Percentiles rank a stretch among this genome's conserved stretches.
Conservation (phyloP, 345 rosid genomes). For the Murraya paniculata region DNA sequence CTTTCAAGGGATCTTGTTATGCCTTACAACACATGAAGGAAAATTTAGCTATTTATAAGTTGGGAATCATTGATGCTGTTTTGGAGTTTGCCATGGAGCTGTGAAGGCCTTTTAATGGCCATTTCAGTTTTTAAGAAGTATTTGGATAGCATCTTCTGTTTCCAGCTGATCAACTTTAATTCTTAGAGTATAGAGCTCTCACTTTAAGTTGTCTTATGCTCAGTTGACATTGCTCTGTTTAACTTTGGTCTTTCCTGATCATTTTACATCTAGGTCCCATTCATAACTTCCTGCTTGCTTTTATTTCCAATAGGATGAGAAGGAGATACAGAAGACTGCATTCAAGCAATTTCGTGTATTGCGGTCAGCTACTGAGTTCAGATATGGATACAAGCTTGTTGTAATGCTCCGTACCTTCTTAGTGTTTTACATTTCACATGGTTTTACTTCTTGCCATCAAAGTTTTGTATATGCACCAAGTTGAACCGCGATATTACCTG, state of each 20-base stretch:
- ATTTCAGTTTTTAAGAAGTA: neutral
- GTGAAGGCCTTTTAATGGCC: neutral
- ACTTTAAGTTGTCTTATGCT: neutral
- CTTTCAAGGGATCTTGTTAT: neutral
- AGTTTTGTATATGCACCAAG: neutral
- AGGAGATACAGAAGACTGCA: slow-evolving; percentile 88
- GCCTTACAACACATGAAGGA: neutral
- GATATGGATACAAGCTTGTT: slow-evolving; percentile 96
- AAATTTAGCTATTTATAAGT: neutral
- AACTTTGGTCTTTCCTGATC: neutral
- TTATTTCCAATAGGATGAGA: slow-evolving; percentile 63
- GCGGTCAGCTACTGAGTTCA: slow-evolving; percentile 69
- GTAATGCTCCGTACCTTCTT: slow-evolving; percentile 42
- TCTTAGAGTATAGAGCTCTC: neutral
- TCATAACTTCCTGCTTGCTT: slow-evolving; percentile 13
- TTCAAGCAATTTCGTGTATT: slow-evolving; percentile 68
- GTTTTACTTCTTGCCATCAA: neutral
- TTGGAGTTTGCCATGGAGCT: neutral
- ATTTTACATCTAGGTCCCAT: slow-evolving; percentile 4
- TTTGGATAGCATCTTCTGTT: neutral
- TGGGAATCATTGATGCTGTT: neutral
- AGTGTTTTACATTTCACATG: neutral
- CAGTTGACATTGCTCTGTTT: neutral
- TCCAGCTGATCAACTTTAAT: neutral
- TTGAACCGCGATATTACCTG: neutral